Evolutionary conservation across 495 filamentous ascomycete species (phyloP).

Genomic region (Evernia prunastri): DNA sequence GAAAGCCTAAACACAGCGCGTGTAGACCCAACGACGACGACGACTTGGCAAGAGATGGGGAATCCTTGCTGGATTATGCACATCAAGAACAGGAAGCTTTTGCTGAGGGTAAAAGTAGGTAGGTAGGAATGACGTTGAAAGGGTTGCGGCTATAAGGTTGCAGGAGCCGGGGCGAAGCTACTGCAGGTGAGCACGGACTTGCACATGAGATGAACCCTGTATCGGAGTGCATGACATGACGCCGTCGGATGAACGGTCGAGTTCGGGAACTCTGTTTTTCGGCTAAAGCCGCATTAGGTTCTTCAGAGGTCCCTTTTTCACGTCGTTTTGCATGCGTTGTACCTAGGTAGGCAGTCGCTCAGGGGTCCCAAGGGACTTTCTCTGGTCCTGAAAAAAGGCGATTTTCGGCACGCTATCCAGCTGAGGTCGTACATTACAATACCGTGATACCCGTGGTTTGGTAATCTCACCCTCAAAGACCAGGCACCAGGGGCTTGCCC

Average conservation of each 20-base stretch:
- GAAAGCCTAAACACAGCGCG: not conserved
- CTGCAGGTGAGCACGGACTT: constrained; percentile 3
- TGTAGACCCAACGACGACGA: not conserved
- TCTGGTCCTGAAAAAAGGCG: too few relatives aligned
- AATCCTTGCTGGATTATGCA: not conserved
- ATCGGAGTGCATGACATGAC: not conserved
- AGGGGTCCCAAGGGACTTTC: too few relatives aligned
- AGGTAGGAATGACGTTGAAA: not conserved
- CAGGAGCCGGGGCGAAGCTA: not conserved
- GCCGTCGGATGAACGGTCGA: not conserved
- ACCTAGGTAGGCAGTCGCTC: too few relatives aligned
- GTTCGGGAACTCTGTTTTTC: not conserved
- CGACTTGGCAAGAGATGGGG: not conserved
- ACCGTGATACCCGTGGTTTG: too few relatives aligned
- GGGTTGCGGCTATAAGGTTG: not conserved
- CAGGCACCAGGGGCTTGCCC: not conserved
- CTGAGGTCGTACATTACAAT: too few relatives aligned
- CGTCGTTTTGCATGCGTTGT: too few relatives aligned
- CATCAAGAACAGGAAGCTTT: not conserved
- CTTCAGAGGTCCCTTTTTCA: not conserved
- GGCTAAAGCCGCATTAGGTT: not conserved
- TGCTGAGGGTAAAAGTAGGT: not conserved
- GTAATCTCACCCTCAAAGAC: not conserved
- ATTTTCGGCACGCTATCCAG: too few relatives aligned
- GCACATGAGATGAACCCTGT: not conserved